Conservation (phyloP, 2,329 filamentous ascomycete species). For the Diplodia corticola region DNA sequence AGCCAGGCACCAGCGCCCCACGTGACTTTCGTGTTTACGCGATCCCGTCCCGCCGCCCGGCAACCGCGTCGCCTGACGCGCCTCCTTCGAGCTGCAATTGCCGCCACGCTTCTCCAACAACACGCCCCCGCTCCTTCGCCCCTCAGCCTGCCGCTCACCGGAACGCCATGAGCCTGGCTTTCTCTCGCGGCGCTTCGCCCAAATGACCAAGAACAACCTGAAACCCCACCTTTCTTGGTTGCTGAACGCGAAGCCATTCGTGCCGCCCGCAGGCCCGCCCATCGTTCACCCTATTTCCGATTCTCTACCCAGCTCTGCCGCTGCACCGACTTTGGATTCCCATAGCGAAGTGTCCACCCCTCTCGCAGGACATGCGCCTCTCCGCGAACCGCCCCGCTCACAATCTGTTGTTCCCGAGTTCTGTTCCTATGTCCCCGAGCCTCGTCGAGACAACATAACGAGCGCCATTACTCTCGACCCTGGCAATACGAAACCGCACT, state of each 20-base stretch:
- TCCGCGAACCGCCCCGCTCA: slow-evolving; percentile 29
- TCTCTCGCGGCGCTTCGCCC: not conserved
- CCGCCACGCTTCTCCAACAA: not conserved
- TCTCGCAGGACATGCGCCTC: not conserved
- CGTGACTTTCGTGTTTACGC: slow-evolving; percentile 3
- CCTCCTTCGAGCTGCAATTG: not conserved
- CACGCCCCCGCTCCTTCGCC: not conserved
- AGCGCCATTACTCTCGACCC: not conserved
- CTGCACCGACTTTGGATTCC: slow-evolving; percentile 29
- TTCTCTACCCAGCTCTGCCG: slow-evolving; percentile 28
- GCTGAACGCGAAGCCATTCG: slow-evolving; percentile 46
- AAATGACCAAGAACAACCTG: slow-evolving; percentile 53
- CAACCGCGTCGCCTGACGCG: slow-evolving; percentile 6
- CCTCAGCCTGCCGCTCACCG: not conserved
- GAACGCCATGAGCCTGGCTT: not conserved
- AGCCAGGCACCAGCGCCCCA: not conserved
- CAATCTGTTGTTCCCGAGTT: slow-evolving; percentile 29
- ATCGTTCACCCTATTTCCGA: not conserved
- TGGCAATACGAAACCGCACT: not conserved
- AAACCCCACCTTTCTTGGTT: slow-evolving; percentile 52
- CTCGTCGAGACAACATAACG: slow-evolving; percentile 8
- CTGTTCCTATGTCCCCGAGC: slow-evolving; percentile 28
- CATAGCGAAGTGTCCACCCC: slow-evolving; percentile 24
- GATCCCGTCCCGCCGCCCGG: not conserved
- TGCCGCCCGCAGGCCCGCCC: slow-evolving; percentile 35